phyloP scores from a whole-genome alignment of 345 rosid genomes.

The Anacardium occidentale region DNA sequence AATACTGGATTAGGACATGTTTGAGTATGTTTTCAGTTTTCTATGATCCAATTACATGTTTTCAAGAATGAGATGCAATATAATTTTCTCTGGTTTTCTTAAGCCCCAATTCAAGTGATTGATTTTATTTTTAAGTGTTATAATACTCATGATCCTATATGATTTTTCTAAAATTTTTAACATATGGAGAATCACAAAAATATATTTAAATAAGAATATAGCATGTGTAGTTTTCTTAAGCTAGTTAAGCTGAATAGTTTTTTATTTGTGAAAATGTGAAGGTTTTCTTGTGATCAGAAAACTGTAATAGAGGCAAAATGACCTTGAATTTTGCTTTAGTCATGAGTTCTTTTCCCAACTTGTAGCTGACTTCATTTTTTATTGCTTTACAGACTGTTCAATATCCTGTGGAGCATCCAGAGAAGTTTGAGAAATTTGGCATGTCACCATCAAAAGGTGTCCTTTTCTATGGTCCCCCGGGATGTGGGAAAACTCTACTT shows the following conservation, averaged over 20 bases:
- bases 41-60: neutral
- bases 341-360: neutral
- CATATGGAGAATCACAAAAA: too few species aligned
- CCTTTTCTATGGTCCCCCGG: conserved; percentile 44
- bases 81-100: neutral
- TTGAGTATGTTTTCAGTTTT: too few species aligned
- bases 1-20: too few species aligned
- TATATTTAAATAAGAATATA: too few species aligned
- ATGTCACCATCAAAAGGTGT: conserved; percentile 46
- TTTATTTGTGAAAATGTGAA: too few species aligned
- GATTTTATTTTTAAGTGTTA: neutral
- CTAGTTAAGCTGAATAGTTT: too few species aligned
- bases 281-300: too few species aligned
- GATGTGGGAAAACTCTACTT: conserved; percentile 41
- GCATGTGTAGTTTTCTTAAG: too few species aligned
- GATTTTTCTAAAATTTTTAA: neutral
- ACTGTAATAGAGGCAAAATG: too few species aligned
- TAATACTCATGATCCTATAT: neutral
- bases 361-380: neutral
- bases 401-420: conserved; percentile 45
- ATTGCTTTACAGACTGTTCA: conserved; percentile 39
- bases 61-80: neutral
- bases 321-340: neutral
- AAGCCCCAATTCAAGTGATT: neutral
- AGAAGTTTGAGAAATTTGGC: conserved; percentile 42